Percentiles rank a stretch among this genome's conserved stretches.
Conservation (phyloP, 176 grass and related monocot species). For the Eremochloa ophiuroides region DNA sequence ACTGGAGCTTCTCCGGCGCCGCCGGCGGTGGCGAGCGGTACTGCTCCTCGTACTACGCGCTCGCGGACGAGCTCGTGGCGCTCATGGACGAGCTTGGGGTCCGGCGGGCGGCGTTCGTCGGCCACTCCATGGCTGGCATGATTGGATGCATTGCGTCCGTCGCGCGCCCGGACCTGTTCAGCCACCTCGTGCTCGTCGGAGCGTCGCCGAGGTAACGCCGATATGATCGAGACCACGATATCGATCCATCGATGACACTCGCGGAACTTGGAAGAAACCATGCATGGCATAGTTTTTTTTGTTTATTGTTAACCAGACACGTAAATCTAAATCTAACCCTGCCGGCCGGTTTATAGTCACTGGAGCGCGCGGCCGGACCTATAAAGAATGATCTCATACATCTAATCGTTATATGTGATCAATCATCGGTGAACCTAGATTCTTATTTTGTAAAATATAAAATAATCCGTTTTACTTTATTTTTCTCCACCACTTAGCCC, state of each 20-base stretch:
- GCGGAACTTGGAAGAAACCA: not conserved
- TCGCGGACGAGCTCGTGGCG: constrained; percentile 49
- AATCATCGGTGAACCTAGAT: too few relatives aligned
- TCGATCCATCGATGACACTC: too few relatives aligned
- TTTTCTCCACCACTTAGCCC: too few relatives aligned
- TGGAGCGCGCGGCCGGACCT: not conserved
- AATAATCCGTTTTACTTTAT: too few relatives aligned
- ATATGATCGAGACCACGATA: not conserved
- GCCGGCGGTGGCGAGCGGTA: not conserved
- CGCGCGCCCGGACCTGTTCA: constrained; percentile 59
- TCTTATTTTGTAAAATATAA: too few relatives aligned
- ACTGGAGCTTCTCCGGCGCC: constrained; percentile 68
- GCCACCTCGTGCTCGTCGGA: constrained; percentile 62
- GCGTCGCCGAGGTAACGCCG: constrained; percentile 56
- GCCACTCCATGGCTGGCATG: constrained; percentile 92
- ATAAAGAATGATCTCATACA: not conserved
- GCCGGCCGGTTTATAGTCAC: not conserved
- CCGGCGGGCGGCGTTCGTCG: constrained; percentile 32
- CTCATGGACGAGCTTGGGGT: constrained; percentile 51
- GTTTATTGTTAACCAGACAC: too few relatives aligned
- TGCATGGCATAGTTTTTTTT: too few relatives aligned
- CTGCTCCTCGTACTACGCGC: constrained; percentile 45
- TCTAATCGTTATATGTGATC: too few relatives aligned
- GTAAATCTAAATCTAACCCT: too few relatives aligned
- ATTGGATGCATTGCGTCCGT: constrained; percentile 80